A percentile compares a stretch with the other conserved stretches of the same genome.
These are phyloP conservation scores for Rasamsonia emersonii DNA, from an alignment of 2,329 filamentous ascomycete species.

Conservation along the genomic window DNA sequence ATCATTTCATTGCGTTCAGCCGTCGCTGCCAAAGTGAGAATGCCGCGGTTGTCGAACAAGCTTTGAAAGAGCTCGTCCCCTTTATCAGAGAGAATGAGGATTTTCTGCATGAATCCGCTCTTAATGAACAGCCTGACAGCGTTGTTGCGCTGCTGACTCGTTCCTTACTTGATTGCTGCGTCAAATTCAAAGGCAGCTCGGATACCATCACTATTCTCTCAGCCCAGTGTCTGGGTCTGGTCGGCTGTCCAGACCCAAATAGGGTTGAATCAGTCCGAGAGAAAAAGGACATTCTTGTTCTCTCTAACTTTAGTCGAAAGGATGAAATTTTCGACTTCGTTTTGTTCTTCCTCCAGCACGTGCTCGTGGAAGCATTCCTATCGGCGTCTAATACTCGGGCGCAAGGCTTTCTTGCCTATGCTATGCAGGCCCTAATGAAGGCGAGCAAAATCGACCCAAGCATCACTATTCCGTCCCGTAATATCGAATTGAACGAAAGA, in stretches of 20 bases:
- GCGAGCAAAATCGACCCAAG: slow-evolving; percentile 63
- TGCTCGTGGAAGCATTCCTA: slow-evolving; percentile 83
- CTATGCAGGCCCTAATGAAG: slow-evolving; percentile 83
- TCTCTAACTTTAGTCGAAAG: slow-evolving; percentile 73
- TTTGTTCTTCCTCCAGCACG: slow-evolving; percentile 73
- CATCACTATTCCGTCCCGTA: slow-evolving; percentile 42
- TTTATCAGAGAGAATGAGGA: slow-evolving; percentile 67
- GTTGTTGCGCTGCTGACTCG: slow-evolving; percentile 64
- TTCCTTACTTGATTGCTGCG: slow-evolving; percentile 73
- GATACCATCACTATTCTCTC: slow-evolving; percentile 62
- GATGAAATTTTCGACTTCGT: slow-evolving; percentile 80
- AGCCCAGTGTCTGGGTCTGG: slow-evolving; percentile 73
- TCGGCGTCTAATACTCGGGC: slow-evolving; percentile 79
- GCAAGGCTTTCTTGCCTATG: slow-evolving; percentile 86
- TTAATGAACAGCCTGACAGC: slow-evolving; percentile 74
- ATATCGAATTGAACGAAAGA: slow-evolving; percentile 50
- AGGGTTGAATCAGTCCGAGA: slow-evolving; percentile 71
- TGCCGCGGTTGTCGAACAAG: slow-evolving; percentile 72
- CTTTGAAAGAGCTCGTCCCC: slow-evolving; percentile 64
- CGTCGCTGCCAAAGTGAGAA: slow-evolving; percentile 75
- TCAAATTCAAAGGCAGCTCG: slow-evolving; percentile 65
- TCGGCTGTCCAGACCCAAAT: slow-evolving; percentile 89
- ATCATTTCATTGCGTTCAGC: slow-evolving; percentile 61
- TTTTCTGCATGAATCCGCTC: slow-evolving; percentile 67
- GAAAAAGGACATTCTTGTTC: slow-evolving; percentile 72